These are phyloP conservation scores for Fraxinus quadrangulata DNA, from an alignment of 257 asterid species.

Conservation along the genomic window DNA sequence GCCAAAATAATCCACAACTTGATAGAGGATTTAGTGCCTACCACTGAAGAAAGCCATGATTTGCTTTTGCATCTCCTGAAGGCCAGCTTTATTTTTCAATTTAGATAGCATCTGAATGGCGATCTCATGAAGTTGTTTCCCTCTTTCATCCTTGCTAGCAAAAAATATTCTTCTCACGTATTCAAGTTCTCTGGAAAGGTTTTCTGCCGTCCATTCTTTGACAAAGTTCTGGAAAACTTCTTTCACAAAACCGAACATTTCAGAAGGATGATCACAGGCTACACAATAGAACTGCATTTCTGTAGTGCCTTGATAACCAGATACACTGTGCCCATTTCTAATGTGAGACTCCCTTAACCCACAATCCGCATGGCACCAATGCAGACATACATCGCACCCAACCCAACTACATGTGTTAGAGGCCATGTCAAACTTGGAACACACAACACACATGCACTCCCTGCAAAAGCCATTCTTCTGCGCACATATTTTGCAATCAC, in stretches of 20 bases:
- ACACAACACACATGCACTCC: slow-evolving; percentile 96
- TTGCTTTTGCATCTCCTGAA: slow-evolving; percentile 62
- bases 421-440: slow-evolving; percentile 92
- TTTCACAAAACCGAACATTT: slow-evolving; percentile 97
- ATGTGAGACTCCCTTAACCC: slow-evolving; percentile 79
- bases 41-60: slow-evolving; percentile 69
- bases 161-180: slow-evolving; percentile 68
- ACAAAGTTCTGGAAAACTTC: slow-evolving; percentile 88
- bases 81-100: slow-evolving; percentile 60
- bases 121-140: slow-evolving; percentile 65
- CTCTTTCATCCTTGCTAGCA: slow-evolving; percentile 80
- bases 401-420: slow-evolving; percentile 98
- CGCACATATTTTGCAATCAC: slow-evolving; percentile 83
- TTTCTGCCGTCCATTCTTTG: slow-evolving; percentile 84
- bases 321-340: slow-evolving; percentile 72
- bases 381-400: slow-evolving; percentile 94
- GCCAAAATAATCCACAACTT: slow-evolving; percentile 6
- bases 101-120: slow-evolving; percentile 63
- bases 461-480: slow-evolving; percentile 80
- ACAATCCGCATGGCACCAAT: slow-evolving; percentile 99
- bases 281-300: slow-evolving; percentile 98
- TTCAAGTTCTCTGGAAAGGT: slow-evolving; percentile 79
- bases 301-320: slow-evolving; percentile 61
- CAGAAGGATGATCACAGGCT: slow-evolving; percentile 96
- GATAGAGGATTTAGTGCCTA: slow-evolving; percentile 28